Evolutionary conservation across 108 stramenopile genomes (phyloP), one percentile per base, ranked within the genome.

Genomic region (Ochromonas danica): DNA sequence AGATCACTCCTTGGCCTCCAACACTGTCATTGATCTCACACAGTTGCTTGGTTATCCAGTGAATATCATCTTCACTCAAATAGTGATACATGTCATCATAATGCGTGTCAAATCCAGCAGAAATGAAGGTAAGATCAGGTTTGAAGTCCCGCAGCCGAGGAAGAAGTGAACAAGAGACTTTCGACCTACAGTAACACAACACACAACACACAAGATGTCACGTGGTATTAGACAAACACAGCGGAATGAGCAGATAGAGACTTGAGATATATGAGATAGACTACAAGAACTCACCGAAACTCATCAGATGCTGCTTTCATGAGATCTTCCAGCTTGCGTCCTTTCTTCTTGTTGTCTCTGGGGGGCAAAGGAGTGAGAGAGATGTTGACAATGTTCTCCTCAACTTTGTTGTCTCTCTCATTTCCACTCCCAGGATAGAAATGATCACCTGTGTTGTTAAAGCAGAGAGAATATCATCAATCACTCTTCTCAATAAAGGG

Each of bases 101-200:
- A 71, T 86, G 97, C 0, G 94, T 97, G 83, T 99, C 98, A 79
- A 99, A 99, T n/a, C 98, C 98, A 42, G 98, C 98, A 72, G 93
- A 94, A 51, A 99, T 93, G 65, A 99, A 91, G 60, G 97, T 93
- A 2, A 99, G 82, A 85, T 99, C 96, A 39, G 98, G 96, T 75
- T 94, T 88, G 82, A 98, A 98, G 51, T 93, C 93, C 31, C 30
- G 71, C 57, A 87, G 63, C 41, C 39, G 42, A 10, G 86, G 87
- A 10, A 90, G 25, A 27, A 90, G 60, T 10, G 25, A 14, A 10
- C 30, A 36, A 28, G 27, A 36, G 10, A 67, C 35, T 51, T 51
- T 51, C 6, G 45, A 14, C 22, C 45, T 51, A 51, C 22, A 14
- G 22, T 51, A 51, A 51, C 45, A 51, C 6, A 51, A 51, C 6